Evolutionary conservation across 768 basidiomycete genomes (phyloP).

Genomic region (Lentinula sp.): DNA sequence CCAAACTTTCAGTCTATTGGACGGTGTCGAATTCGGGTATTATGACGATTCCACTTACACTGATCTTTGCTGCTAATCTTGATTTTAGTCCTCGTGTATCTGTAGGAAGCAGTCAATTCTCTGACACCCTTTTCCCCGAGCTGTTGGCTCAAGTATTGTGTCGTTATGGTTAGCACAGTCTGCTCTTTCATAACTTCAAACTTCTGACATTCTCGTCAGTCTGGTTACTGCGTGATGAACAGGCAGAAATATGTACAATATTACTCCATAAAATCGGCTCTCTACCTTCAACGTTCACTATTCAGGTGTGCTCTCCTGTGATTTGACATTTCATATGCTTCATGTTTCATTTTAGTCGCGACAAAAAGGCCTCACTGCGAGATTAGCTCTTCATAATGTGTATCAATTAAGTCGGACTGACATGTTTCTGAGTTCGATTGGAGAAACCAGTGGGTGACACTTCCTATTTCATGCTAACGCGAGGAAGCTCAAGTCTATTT

Average conservation of each 20-base stretch:
- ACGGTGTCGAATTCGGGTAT: conserved; percentile 40
- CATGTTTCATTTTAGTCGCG: conserved; percentile 42
- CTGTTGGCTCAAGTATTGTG: conserved; percentile 57
- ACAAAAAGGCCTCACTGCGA: conserved; percentile 68
- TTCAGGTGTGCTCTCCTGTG: conserved; percentile 37
- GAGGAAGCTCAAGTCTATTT: not conserved
- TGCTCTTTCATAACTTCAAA: too few relatives aligned
- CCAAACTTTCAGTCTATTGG: conserved; percentile 43
- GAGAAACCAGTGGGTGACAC: conserved; percentile 74
- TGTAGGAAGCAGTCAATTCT: conserved; percentile 23
- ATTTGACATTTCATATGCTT: not conserved
- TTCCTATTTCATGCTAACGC: not conserved
- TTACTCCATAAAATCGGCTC: conserved; percentile 54
- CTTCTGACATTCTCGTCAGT: conserved; percentile 31
- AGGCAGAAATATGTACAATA: conserved; percentile 41
- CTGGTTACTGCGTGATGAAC: conserved; percentile 59
- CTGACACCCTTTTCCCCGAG: conserved; percentile 53
- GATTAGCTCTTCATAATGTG: conserved; percentile 71
- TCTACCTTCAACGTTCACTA: conserved; percentile 50
- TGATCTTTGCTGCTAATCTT: conserved; percentile 2
- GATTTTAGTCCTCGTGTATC: conserved; percentile 37
- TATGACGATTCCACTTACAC: conserved; percentile 9
- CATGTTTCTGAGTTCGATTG: conserved; percentile 84
- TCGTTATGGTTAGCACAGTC: conserved; percentile 52
- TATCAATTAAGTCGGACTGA: conserved; percentile 77